Base-by-base conservation (phyloP, 371 early-diverging fungal species). In the Mucor racemosus region DNA sequence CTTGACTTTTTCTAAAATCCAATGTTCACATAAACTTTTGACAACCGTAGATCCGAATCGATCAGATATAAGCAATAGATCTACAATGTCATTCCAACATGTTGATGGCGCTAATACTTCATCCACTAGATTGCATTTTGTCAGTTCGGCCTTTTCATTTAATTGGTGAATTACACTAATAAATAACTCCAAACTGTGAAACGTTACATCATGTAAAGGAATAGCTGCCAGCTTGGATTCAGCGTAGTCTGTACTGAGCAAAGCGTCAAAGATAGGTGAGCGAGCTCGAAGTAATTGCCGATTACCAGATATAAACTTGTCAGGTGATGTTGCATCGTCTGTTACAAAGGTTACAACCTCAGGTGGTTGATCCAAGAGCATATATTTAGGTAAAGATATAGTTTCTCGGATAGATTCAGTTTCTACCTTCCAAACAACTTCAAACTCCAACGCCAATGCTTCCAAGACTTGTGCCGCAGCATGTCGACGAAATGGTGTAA, bases 391-490 rank as follows among this genome's bases (percentile, higher is more conserved):
- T 14, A 46, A 21, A 3, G 10, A 21, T n/a, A 19, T 33, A 10
- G 17, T 26, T 19, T 59, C 58, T 39, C 33, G 42, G 9, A 61
- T 56, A 1, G 67, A 41, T 5, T 54, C 17, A 3, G 60, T 60
- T 54, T 61, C 62, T 39, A 21, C 34, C 9, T 34, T 14, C 69
- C 65, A 69, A 4, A 13, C 0, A 1, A 15, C 7, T 19, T 59
- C 50, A 19, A 42, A 58, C 11, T 62, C 65, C 4, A 67, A 42
- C 3, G 66, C 72, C 15, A 79, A 15, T 5, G 60, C 33, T 34
- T 69, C 73, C n/a, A 79, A 66, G 13, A 71, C 77, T 62, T 79
- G 79, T 2, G 79, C 76, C 7, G 79, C 76, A 4, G 73, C 70
- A 9, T 67, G 54, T 15, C 73, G 56, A 19, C 74, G 65, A 7